Conservation (phyloP, 331 rosid species). For the Rosa hybrid region DNA sequence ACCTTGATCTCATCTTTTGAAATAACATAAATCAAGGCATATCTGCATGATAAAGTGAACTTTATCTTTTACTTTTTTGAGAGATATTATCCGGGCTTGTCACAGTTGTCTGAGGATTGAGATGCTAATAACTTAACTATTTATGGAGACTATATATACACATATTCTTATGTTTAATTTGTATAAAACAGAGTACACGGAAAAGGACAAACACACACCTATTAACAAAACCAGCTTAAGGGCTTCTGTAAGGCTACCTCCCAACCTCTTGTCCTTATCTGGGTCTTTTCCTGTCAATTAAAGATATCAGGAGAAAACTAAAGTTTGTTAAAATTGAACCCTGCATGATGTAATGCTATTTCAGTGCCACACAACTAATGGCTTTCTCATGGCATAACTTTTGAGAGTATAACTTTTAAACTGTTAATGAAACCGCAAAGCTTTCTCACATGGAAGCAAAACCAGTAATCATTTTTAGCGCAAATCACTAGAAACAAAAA, state of each 20-base stretch:
- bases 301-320: constrained; percentile 20
- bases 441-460: background rate
- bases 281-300: constrained; percentile 64
- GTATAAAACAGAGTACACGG: constrained; percentile 2
- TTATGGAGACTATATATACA: background rate
- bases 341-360: background rate
- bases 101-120: background rate
- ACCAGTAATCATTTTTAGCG: background rate
- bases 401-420: background rate
- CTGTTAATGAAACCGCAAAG: background rate
- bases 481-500: background rate
- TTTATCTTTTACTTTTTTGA: background rate
- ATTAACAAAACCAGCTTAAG: constrained; percentile 87
- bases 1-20: constrained; percentile 4
- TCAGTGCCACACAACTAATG: background rate
- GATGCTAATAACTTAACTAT: background rate
- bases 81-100: background rate
- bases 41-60: constrained; percentile 6
- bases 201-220: constrained; percentile 49
- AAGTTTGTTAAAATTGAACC: constrained; percentile 10
- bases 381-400: background rate
- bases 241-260: constrained; percentile 64
- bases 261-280: constrained; percentile 63
- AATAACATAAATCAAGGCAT: background rate
- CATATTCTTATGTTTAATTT: background rate